Percentiles rank a stretch among this genome's conserved stretches.
These are phyloP conservation scores for Alternaria alternata DNA, from an alignment of 2,329 filamentous ascomycete species.

Conservation along the genomic window DNA sequence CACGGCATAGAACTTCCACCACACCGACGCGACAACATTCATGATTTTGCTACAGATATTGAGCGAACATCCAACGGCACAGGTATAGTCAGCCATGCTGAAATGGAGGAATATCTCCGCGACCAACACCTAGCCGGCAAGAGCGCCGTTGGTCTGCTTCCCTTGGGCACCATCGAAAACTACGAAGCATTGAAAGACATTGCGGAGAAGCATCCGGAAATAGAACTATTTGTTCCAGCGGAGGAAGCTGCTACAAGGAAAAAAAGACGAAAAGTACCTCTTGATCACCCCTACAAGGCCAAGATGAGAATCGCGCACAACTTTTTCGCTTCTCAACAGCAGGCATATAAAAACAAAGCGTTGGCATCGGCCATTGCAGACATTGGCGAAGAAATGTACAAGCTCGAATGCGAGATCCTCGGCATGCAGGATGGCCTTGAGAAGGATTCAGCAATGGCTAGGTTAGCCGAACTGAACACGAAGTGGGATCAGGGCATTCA, in stretches of 20 bases:
- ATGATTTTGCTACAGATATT: slow-evolving; percentile 40
- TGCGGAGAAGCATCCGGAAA: slow-evolving; percentile 21
- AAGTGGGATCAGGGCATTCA: slow-evolving; percentile 15
- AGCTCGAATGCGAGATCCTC: slow-evolving; percentile 39
- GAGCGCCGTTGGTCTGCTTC: slow-evolving; percentile 28
- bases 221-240: slow-evolving; percentile 11
- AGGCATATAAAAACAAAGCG: slow-evolving; percentile 6
- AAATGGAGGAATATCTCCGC: slow-evolving; percentile 33
- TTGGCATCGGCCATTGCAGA: slow-evolving; percentile 30
- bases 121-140: slow-evolving; percentile 31
- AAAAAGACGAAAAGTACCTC: neutral
- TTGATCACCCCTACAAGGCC: slow-evolving; percentile 16
- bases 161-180: slow-evolving; percentile 15
- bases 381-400: slow-evolving; percentile 37
- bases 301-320: slow-evolving; percentile 1
- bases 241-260: neutral
- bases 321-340: too few relatives aligned
- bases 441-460: slow-evolving; percentile 39
- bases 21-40: slow-evolving; percentile 37
- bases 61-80: slow-evolving; percentile 28
- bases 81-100: slow-evolving; percentile 16
- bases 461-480: slow-evolving; percentile 52
- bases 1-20: slow-evolving; percentile 34
- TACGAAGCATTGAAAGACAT: slow-evolving; percentile 15
- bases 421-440: slow-evolving; percentile 28